phyloP scores from a whole-genome alignment of 2,329 filamentous ascomycete species.

The Thielaviopsis musarum region DNA sequence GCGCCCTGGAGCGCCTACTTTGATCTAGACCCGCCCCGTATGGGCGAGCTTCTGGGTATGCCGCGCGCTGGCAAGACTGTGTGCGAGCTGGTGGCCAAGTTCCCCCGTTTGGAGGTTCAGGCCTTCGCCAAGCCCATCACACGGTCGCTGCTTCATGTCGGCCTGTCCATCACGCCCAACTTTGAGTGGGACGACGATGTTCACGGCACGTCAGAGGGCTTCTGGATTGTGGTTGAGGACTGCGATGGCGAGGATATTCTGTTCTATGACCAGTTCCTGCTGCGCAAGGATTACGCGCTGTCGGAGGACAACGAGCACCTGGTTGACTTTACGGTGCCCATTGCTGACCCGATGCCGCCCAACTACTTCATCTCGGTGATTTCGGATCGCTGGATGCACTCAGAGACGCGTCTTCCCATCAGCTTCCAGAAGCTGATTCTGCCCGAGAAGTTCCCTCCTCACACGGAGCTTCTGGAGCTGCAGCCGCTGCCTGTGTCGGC shows the following conservation, averaged over 20 bases:
- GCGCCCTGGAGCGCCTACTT: conserved; percentile 91
- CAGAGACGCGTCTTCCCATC: conserved; percentile 81
- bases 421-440: conserved; percentile 91
- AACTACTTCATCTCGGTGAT: conserved; percentile 96
- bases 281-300: conserved; percentile 75
- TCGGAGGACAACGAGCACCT: conserved; percentile 83
- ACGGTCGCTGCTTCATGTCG: conserved; percentile 76
- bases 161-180: conserved; percentile 80
- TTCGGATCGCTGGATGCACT: conserved; percentile 97
- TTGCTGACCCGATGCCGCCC: conserved; percentile 93
- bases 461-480: conserved; percentile 80
- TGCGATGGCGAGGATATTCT: conserved; percentile 93
- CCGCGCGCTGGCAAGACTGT: conserved; percentile 76
- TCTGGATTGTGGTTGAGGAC: conserved; percentile 96
- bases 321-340: conserved; percentile 89
- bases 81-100: conserved; percentile 76
- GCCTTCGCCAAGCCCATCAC: conserved; percentile 92
- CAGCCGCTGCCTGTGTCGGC: conserved; percentile 82
- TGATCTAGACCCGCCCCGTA: conserved; percentile 85
- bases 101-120: conserved; percentile 81
- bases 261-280: conserved; percentile 84
- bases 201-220: conserved; percentile 77
- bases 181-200: conserved; percentile 90
- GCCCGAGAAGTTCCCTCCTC: conserved; percentile 87
- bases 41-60: conserved; percentile 86